Evolutionary conservation across 768 basidiomycete genomes (phyloP).

Genomic region (Pisolithus orientalis): DNA sequence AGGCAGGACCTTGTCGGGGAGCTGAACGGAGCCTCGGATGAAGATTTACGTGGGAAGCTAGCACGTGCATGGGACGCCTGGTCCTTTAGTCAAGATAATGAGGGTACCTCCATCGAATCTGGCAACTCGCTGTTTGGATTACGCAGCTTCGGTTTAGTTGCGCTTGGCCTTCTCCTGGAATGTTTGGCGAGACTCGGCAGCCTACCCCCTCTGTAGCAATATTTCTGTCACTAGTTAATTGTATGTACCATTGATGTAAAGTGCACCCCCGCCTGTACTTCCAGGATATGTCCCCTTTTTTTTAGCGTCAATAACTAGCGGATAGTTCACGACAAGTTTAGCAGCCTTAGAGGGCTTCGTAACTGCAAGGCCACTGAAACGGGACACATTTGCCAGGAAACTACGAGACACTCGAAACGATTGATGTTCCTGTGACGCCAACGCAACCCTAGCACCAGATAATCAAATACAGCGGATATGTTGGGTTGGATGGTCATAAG

Average conservation of each 20-base stretch:
- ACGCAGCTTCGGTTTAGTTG: constrained; percentile 65
- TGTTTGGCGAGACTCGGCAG: constrained; percentile 41
- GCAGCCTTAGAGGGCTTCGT: no score
- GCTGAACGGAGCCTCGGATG: constrained; percentile 14
- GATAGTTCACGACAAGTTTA: no score
- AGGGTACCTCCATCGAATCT: constrained; percentile 11
- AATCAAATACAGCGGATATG: no score
- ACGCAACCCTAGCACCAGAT: no score
- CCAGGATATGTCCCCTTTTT: no score
- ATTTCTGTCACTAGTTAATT: neutral
- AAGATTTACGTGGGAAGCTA: constrained; percentile 35
- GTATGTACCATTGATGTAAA: neutral
- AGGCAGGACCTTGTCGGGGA: constrained; percentile 33
- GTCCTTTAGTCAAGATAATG: constrained; percentile 43
- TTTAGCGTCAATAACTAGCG: no score
- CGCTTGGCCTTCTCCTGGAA: constrained; percentile 53
- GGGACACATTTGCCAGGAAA: no score
- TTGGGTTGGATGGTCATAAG: no score
- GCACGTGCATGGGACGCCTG: constrained; percentile 60
- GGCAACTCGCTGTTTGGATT: constrained; percentile 36
- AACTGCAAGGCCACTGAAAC: no score
- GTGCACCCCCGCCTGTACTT: no score
- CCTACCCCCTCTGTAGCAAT: constrained; percentile 16
- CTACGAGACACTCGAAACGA: no score
- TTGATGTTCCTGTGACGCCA: no score